Evolutionary conservation across 371 early-diverging fungal genomes (phyloP).

Genomic region (Mucor racemosus): DNA sequence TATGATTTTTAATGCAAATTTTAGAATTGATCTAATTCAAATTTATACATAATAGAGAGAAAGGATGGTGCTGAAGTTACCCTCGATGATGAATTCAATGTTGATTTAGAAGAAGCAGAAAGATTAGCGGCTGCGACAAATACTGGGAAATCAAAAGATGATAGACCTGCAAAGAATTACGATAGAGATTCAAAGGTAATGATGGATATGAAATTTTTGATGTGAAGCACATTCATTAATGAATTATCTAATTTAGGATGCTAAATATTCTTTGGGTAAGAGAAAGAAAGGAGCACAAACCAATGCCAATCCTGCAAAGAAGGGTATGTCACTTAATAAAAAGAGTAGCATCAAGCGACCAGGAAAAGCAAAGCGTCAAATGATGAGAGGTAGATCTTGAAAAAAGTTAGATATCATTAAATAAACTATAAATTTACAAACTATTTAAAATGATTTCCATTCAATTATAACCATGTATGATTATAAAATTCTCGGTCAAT

Average conservation of each 20-base stretch:
- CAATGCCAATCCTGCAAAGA: constrained; percentile 28
- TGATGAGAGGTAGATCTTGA: constrained; percentile 21
- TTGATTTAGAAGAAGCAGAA: constrained; percentile 36
- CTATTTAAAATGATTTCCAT: background rate
- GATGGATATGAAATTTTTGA: too few relatives aligned
- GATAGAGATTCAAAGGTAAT: constrained; percentile 27
- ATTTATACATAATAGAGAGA: constrained; percentile 17
- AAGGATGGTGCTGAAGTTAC: constrained; percentile 30
- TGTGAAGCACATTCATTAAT: background rate
- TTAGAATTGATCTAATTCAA: background rate
- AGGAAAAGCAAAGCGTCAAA: constrained; percentile 43
- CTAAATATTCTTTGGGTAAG: constrained; percentile 27
- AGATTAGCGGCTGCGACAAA: constrained; percentile 30
- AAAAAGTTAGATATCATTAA: background rate
- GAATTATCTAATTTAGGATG: background rate
- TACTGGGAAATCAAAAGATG: constrained; percentile 13
- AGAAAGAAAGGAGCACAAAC: constrained; percentile 6
- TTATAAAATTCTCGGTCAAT: too few relatives aligned
- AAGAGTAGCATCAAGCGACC: constrained; percentile 35
- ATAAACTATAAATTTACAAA: background rate
- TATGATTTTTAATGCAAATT: background rate
- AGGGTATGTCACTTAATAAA: constrained; percentile 34
- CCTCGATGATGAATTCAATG: constrained; percentile 34
- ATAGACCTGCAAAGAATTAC: constrained; percentile 25
- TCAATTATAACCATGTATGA: too few relatives aligned